These are phyloP conservation scores for Ormosia emarginata DNA, from an alignment of 306 rosid species.

Conservation along the genomic window DNA sequence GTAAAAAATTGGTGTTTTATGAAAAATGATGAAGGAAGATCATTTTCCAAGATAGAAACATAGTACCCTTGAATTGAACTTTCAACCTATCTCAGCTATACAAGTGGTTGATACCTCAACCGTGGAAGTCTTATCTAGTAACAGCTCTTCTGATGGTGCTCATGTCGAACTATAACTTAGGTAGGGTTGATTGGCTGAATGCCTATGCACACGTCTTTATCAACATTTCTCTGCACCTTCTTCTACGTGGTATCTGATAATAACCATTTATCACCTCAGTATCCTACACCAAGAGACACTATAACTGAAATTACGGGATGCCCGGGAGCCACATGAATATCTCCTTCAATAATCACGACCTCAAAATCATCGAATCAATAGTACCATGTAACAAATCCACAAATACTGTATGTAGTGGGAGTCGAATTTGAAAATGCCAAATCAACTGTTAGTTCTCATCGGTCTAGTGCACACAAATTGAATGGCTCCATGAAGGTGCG, in stretches of 20 bases:
- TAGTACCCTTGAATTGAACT: not conserved
- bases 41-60: not conserved
- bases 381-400: not conserved
- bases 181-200: not conserved
- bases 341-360: not conserved
- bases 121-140: not conserved
- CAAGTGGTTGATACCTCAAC: not conserved
- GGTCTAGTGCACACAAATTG: not conserved
- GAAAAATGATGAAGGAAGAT: no score
- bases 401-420: not conserved
- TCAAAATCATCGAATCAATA: not conserved
- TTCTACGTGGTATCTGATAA: not conserved
- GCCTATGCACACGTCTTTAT: not conserved
- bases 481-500: not conserved
- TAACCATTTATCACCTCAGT: not conserved
- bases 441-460: not conserved
- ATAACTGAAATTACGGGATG: not conserved
- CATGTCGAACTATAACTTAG: not conserved
- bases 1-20: no score
- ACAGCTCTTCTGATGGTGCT: constrained; percentile 1
- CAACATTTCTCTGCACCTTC: not conserved
- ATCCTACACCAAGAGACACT: not conserved
- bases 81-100: not conserved
- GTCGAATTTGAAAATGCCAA: not conserved
- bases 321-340: constrained; percentile 4